Conservation (phyloP, 495 filamentous ascomycete species). For the Sphaerosporella brunnea region DNA sequence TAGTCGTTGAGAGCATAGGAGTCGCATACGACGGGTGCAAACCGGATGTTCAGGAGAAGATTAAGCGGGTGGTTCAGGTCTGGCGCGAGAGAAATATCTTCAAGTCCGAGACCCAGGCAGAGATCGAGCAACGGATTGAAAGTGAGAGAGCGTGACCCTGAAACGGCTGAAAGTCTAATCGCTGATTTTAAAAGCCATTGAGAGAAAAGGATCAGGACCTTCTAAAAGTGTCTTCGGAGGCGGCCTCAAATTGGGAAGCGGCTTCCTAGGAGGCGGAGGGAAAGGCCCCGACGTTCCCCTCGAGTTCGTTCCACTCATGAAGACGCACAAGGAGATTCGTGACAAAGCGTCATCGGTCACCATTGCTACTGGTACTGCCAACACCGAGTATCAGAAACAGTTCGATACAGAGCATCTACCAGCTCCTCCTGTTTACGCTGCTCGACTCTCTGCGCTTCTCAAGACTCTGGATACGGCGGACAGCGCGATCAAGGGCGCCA, state of each 20-base stretch:
- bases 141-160: too few relatives aligned
- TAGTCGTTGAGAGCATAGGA: conserved; percentile 71
- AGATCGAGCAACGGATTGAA: conserved; percentile 58
- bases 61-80: conserved; percentile 78
- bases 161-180: not conserved
- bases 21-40: conserved; percentile 73
- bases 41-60: conserved; percentile 66
- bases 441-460: conserved; percentile 67
- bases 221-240: conserved; percentile 33
- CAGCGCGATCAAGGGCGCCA: conserved; percentile 70
- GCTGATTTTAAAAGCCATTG: conserved; percentile 42
- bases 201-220: conserved; percentile 50
- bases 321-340: conserved; percentile 50
- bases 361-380: conserved; percentile 46
- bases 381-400: conserved; percentile 64
- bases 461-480: conserved; percentile 83
- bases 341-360: conserved; percentile 48
- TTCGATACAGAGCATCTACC: conserved; percentile 47
- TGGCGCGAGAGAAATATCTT: conserved; percentile 86
- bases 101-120: conserved; percentile 53
- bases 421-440: conserved; percentile 74
- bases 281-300: conserved; percentile 43
- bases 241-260: conserved; percentile 26
- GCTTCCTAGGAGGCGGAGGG: conserved; percentile 41
- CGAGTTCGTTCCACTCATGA: conserved; percentile 57